Base-by-base conservation (phyloP, 1,284 basidiomycete genomes). In the Singerocomus rubriflavus region DNA sequence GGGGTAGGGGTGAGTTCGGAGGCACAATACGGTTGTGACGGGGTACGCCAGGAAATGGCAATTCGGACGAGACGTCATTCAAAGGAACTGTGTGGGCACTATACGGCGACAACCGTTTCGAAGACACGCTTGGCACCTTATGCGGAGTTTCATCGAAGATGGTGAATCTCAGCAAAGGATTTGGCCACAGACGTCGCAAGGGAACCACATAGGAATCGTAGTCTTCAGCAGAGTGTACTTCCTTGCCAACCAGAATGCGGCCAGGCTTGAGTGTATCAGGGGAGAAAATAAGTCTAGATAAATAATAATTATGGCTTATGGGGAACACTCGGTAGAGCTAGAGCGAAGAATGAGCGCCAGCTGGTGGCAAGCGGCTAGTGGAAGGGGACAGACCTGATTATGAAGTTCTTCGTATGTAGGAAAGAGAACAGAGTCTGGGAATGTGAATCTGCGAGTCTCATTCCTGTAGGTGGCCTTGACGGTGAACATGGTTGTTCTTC, bases 241-340 rank as follows among this genome's bases (percentile, higher is more conserved):
- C 81, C 51, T 70, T 76, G 48, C 75, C 79, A 51, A 90, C 74
- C 32, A 88, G 67, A 45, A 88, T 79, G 35, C 81, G 79, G 44
- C 74, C 68, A 5, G 74, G 60, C 55, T 71, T 67, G 16, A 65
- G 66, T 14, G 79, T 72, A 53, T 81, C 75, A 3, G 81, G 81
- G 46, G 79, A 80, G 68, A 89, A 88, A 10, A 88, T 69, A 38
- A 90, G 74, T 55, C 76, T 81, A 41, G 79, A 81, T 51, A 88
- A 71, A 71, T 79, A 80, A 67, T 77, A 84, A 44, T 70, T 74
- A 49, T 77, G 71, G 60, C 73, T 75, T 50, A 83, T 75, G 56
- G 80, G 78, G 63, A 89, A 88, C 53, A 88, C 73, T 58, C 83
- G 82, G 66, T 76, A 77, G 51, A 89, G 76, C 87, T 89, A 57